Evolutionary conservation across 2,329 filamentous ascomycete genomes (phyloP).

Genomic region (Pseudocercospora musae): DNA sequence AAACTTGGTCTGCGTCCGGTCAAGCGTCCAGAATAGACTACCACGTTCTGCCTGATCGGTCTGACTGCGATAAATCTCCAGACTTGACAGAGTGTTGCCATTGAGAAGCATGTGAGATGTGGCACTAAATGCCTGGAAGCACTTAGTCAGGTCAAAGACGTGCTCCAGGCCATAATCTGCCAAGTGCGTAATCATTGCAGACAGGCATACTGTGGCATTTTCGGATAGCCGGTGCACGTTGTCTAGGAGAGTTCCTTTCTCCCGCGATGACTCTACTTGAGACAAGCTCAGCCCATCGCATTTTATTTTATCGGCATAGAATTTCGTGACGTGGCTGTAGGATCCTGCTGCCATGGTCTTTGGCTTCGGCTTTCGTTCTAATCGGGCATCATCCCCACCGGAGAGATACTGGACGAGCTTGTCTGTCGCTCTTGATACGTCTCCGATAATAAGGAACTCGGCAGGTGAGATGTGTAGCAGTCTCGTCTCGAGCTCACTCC

Average conservation of each 20-base stretch:
- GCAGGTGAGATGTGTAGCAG: constrained; percentile 92
- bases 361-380: constrained; percentile 72
- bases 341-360: constrained; percentile 82
- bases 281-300: constrained; percentile 34
- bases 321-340: constrained; percentile 84
- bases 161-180: constrained; percentile 90
- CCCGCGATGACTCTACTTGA: constrained; percentile 44
- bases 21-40: constrained; percentile 91
- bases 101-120: constrained; percentile 94
- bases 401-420: constrained; percentile 89
- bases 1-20: constrained; percentile 87
- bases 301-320: constrained; percentile 85
- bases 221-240: constrained; percentile 83
- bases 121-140: constrained; percentile 93
- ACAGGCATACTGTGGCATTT: constrained; percentile 84
- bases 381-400: constrained; percentile 79
- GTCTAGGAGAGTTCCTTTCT: constrained; percentile 65
- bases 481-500: constrained; percentile 92
- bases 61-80: constrained; percentile 94
- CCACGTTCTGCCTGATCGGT: constrained; percentile 83
- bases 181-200: constrained; percentile 92
- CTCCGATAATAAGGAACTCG: constrained; percentile 89
- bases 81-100: constrained; percentile 86
- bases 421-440: constrained; percentile 84
- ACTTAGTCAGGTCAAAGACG: constrained; percentile 93